These are phyloP conservation scores for Thraustochytrium sp. DNA, from an alignment of 352 stramenopile genomes.

Conservation along the genomic window DNA sequence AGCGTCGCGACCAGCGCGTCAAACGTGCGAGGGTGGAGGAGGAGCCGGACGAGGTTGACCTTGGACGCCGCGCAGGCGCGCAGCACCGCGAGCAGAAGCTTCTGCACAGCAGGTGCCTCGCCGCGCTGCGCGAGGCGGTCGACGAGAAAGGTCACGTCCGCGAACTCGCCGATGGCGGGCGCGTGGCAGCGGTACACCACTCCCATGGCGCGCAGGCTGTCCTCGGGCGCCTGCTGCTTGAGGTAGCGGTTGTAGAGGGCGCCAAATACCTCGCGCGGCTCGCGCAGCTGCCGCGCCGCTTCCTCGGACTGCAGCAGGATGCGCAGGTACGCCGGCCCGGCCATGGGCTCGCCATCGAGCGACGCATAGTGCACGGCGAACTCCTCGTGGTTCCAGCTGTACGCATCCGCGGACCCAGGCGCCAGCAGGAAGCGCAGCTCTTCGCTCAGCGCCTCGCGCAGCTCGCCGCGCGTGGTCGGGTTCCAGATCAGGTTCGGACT, in stretches of 20 bases:
- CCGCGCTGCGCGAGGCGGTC: background rate
- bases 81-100: conserved; percentile 30
- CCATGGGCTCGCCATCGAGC: conserved; percentile 70
- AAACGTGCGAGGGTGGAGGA: background rate
- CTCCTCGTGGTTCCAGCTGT: conserved; percentile 88
- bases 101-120: background rate
- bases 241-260: conserved; percentile 60
- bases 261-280: conserved; percentile 58
- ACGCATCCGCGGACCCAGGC: background rate
- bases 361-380: conserved; percentile 83
- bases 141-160: conserved; percentile 36
- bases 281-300: conserved; percentile 21
- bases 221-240: conserved; percentile 56
- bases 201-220: conserved; percentile 37
- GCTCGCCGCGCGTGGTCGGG: conserved; percentile 72
- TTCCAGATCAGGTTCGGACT: conserved; percentile 89
- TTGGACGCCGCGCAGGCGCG: background rate
- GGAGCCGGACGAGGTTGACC: background rate
- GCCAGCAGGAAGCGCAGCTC: conserved; percentile 70
- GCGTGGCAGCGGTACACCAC: conserved; percentile 35
- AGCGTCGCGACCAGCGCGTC: background rate
- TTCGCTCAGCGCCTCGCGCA: conserved; percentile 68
- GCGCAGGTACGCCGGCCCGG: conserved; percentile 81
- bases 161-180: conserved; percentile 33
- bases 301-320: conserved; percentile 54